Evolutionary conservation across 345 rosid genomes (phyloP).

Genomic region (Eutrema yunnanense): DNA sequence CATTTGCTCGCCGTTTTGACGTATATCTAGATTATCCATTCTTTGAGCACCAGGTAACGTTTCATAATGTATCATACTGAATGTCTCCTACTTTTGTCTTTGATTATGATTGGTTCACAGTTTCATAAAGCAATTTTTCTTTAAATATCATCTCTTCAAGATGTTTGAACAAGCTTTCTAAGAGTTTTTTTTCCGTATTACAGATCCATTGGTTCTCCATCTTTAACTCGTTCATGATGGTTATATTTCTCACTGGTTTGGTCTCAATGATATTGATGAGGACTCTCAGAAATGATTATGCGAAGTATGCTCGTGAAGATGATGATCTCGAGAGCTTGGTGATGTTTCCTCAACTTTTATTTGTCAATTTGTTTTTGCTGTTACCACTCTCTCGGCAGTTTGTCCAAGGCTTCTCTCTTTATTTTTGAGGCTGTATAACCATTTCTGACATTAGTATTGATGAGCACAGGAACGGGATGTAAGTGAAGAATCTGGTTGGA

Average conservation of each 20-base stretch:
- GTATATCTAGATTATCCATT: slow-evolving; percentile 90
- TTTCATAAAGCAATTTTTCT: neutral
- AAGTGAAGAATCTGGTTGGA: slow-evolving; percentile 97
- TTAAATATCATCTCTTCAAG: neutral
- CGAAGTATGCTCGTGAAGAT: slow-evolving; percentile 94
- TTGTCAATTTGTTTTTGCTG: neutral
- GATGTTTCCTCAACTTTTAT: slow-evolving; percentile 23
- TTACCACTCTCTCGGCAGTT: slow-evolving; percentile 2
- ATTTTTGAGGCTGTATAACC: neutral
- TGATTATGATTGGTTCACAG: neutral
- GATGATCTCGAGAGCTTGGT: slow-evolving; percentile 95
- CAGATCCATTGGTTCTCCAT: slow-evolving; percentile 99
- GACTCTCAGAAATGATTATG: slow-evolving; percentile 91
- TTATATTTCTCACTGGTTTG: slow-evolving; percentile 92
- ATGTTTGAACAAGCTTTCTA: neutral
- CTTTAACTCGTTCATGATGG: slow-evolving; percentile 98
- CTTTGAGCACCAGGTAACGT: slow-evolving; percentile 87
- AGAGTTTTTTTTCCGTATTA: slow-evolving; percentile 14
- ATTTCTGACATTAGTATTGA: slow-evolving; percentile 13
- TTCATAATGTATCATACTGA: too few species aligned
- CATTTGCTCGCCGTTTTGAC: slow-evolving; percentile 87
- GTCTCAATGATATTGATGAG: slow-evolving; percentile 98
- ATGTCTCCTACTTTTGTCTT: neutral
- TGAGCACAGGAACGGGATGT: slow-evolving; percentile 82
- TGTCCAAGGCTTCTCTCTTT: neutral